These are phyloP conservation scores for Chenopodium formosanum DNA, from an alignment of 148 eudicot species.

Conservation along the genomic window DNA sequence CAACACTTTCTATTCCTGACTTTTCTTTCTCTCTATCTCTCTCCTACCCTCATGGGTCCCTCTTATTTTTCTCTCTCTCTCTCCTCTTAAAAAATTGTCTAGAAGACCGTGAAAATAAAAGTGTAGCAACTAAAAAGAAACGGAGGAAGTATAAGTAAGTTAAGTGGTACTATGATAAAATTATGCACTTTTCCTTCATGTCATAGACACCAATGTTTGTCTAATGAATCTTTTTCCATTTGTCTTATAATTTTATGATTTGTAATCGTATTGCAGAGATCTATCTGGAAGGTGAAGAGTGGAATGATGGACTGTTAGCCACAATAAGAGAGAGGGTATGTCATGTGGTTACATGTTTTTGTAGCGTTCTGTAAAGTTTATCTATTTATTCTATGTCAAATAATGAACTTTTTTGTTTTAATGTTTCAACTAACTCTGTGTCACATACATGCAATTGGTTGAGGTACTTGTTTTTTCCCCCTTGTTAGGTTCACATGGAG, in stretches of 20 bases:
- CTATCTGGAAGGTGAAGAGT: slow-evolving; percentile 78
- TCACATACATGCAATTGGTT: slow-evolving; percentile 17
- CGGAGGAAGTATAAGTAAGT: background rate
- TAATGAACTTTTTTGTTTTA: background rate
- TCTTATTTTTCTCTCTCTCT: too few species aligned
- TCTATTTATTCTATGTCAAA: background rate
- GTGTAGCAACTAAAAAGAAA: too few species aligned
- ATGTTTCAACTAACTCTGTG: background rate
- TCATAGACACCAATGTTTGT: background rate
- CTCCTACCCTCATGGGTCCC: too few species aligned
- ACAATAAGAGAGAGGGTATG: slow-evolving; percentile 93
- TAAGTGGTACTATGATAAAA: background rate
- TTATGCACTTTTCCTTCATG: background rate
- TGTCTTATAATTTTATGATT: slow-evolving; percentile 6
- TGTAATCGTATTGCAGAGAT: slow-evolving; percentile 49
- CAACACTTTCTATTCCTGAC: too few species aligned
- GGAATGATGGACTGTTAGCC: slow-evolving; percentile 98
- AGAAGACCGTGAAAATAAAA: too few species aligned
- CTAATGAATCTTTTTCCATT: background rate
- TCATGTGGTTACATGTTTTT: background rate
- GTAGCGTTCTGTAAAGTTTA: background rate
- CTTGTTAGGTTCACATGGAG: slow-evolving; percentile 92
- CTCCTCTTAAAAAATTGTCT: too few species aligned
- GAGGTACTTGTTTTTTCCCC: background rate
- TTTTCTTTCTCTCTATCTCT: too few species aligned